Evolutionary conservation across 140 eudicot genomes (phyloP).

Genomic region (Flaveria floridana): DNA sequence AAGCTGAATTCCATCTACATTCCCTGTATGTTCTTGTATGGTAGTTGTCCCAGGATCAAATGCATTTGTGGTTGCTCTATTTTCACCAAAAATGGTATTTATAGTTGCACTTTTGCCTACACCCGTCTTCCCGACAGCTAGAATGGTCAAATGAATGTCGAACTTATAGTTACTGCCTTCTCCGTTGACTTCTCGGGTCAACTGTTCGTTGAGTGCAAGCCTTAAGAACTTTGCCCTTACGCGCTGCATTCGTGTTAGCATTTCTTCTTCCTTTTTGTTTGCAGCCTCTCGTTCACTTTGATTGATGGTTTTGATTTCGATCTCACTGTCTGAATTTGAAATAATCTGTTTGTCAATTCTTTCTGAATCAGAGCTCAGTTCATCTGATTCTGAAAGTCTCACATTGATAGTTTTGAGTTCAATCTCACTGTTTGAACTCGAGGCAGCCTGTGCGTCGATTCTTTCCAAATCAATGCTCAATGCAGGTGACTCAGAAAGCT

Average conservation of each 20-base stretch:
- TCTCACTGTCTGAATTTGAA: background rate
- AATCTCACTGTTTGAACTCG: conserved; percentile 17
- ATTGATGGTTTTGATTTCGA: no score
- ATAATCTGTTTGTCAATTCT: background rate
- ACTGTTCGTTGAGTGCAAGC: conserved; percentile 31
- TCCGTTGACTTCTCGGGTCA: conserved; percentile 10
- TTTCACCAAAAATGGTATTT: conserved; percentile 71
- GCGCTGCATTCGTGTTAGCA: conserved; percentile 40
- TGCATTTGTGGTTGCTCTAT: conserved; percentile 48
- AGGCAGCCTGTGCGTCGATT: background rate
- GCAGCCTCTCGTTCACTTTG: conserved; percentile 3
- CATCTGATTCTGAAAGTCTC: conserved; percentile 7
- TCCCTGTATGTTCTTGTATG: conserved; percentile 50
- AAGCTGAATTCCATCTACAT: conserved; percentile 53
- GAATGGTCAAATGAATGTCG: conserved; percentile 53
- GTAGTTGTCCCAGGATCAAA: conserved; percentile 52
- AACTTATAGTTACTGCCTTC: conserved; percentile 28
- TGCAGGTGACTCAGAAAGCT: conserved; percentile 7
- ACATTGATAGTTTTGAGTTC: background rate
- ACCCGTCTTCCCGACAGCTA: conserved; percentile 85
- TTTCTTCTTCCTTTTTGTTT: conserved; percentile 43
- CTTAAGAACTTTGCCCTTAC: conserved; percentile 46
- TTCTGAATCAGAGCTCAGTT: background rate
- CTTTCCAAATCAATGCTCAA: conserved; percentile 12
- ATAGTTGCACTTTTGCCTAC: conserved; percentile 89